These are phyloP conservation scores for Pythium pyrilobum DNA, from an alignment of 352 stramenopile species.

Conservation along the genomic window DNA sequence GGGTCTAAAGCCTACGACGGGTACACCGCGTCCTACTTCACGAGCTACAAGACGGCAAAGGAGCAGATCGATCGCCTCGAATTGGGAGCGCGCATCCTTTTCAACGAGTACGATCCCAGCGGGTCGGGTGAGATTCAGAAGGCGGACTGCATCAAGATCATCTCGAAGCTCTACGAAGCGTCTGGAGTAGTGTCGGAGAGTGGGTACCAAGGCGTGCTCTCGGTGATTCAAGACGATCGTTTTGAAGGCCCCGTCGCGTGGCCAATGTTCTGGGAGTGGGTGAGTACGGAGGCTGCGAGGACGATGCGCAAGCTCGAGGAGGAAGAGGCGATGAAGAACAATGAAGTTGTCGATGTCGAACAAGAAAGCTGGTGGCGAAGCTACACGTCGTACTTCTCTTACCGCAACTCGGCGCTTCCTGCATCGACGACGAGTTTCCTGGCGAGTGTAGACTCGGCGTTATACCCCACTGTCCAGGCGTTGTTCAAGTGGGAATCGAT, in stretches of 20 bases:
- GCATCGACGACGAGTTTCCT: background rate
- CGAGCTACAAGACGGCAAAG: constrained; percentile 66
- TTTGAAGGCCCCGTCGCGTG: constrained; percentile 74
- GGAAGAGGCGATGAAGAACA: constrained; percentile 40
- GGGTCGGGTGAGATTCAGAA: constrained; percentile 62
- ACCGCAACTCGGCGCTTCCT: constrained; percentile 17
- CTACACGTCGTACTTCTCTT: constrained; percentile 46
- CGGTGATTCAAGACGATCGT: constrained; percentile 46
- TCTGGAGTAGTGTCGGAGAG: constrained; percentile 62
- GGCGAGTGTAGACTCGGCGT: constrained; percentile 10
- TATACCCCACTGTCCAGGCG: constrained; percentile 33
- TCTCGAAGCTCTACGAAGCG: constrained; percentile 71
- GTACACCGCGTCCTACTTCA: constrained; percentile 73
- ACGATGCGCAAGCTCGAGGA: constrained; percentile 64
- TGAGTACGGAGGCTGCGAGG: constrained; percentile 69
- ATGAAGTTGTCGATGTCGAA: constrained; percentile 29
- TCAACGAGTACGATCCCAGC: constrained; percentile 74
- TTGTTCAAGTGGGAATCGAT: constrained; percentile 19
- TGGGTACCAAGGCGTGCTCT: constrained; percentile 53
- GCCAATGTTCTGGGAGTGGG: constrained; percentile 85
- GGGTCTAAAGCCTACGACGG: constrained; percentile 70
- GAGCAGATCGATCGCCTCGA: constrained; percentile 84
- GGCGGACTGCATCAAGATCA: constrained; percentile 62
- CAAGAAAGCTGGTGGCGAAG: constrained; percentile 63
- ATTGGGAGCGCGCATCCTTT: constrained; percentile 73